Evolutionary conservation across 345 rosid species (phyloP).

Genomic region (Conringia planisiliqua): DNA sequence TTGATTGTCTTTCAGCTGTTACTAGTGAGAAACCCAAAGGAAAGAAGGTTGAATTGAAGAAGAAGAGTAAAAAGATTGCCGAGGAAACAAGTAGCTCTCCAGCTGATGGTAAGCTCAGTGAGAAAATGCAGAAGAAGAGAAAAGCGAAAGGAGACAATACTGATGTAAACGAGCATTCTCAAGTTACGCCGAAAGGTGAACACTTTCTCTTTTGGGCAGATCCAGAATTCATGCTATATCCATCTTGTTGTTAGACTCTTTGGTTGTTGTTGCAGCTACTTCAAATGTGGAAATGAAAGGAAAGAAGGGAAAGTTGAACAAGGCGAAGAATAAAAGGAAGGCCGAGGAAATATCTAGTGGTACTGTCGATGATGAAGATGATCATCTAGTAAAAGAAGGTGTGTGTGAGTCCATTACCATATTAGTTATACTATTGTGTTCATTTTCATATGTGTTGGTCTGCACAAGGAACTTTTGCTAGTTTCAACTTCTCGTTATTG

Average conservation of each 20-base stretch:
- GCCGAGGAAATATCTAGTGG: constrained; percentile 9
- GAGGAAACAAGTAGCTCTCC: neutral
- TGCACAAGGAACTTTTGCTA: neutral
- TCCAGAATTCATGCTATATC: neutral
- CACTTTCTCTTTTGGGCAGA: neutral
- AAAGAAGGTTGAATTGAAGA: constrained; percentile 11
- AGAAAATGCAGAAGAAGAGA: constrained; percentile 11
- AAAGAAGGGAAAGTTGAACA: constrained; percentile 23
- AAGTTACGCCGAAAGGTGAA: constrained; percentile 1
- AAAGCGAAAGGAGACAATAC: neutral
- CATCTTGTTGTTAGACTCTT: neutral
- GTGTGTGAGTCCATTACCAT: neutral
- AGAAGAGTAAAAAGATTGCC: neutral
- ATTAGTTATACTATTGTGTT: neutral
- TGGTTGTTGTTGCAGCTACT: constrained; percentile 1
- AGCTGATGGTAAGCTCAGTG: neutral
- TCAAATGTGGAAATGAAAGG: constrained; percentile 14
- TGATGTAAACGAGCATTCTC: neutral
- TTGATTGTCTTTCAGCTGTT: neutral
- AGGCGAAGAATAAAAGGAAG: constrained; percentile 27
- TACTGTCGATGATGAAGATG: constrained; percentile 15
- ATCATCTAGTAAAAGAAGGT: constrained; percentile 11
- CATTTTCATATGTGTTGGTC: neutral
- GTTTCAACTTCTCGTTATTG: neutral
- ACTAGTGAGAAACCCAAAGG: constrained; percentile 19